Base-by-base conservation (phyloP, 2,329 filamentous ascomycete species). In the Lojkania enalia region DNA sequence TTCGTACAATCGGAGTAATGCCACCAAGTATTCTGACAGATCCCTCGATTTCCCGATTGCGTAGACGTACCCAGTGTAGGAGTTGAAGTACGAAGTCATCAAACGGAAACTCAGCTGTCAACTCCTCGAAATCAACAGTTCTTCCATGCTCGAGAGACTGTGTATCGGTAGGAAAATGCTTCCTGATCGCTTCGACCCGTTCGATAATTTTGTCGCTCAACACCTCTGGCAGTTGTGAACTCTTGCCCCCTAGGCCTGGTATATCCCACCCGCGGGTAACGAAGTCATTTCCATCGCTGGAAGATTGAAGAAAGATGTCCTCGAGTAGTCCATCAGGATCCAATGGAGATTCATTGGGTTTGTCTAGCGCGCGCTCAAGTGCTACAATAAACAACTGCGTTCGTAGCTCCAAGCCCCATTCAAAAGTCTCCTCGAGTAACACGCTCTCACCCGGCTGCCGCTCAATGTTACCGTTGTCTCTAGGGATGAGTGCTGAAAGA, bases 331-430 rank as follows among this genome's bases (percentile, higher is more conserved):
- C 55, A 11, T 72, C 58, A 3, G 76, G 71, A 48, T 75, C 57
- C 35, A 72, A 76, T 9, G 7, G 6, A 6, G 6, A 7, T 5
- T 36, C 16, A 6, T 51, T 53, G 2, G 53, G 48, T 20, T 67
- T 48, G 13, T 64, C 44, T 20, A 65, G 51, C 5, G 64, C 60
- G 7, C 58, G 60, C 30, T 69, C 59, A 3, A 79, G 57, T 4
- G 68, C 59, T n/a, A 69, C 49, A 30, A 82, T 75, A n/a, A 76
- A 66, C 9, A 73, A 67, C 49, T 84, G 81, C 2, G 79, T 82
- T 2, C 80, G 74, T 16, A 84, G 69, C 5, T 79, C 76, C 5
- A 83, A 59, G 1, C 72, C 77, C 16, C 82, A 51, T 3, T 73
- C 57, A 43, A 81, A 76, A 0, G 76, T 79, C 32, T 72, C 52